Evolutionary conservation across 2,329 filamentous ascomycete genomes (phyloP).

Genomic region (Nemania serpens): DNA sequence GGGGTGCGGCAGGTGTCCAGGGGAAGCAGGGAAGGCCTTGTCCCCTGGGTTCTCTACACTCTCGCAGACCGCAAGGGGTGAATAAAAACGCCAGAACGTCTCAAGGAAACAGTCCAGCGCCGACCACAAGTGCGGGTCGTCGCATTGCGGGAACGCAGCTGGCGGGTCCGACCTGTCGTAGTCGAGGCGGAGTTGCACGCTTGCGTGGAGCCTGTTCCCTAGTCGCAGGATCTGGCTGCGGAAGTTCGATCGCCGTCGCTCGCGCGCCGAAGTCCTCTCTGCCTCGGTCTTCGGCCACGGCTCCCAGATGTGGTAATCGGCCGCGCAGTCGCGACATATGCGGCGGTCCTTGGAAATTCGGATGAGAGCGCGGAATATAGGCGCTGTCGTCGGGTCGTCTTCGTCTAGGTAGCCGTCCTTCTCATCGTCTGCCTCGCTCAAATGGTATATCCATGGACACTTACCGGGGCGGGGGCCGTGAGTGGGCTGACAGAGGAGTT

Average conservation of each 20-base stretch:
- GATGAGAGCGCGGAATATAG: conserved; percentile 7
- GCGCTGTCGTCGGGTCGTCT: not conserved
- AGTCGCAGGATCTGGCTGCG: conserved; percentile 8
- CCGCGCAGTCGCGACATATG: conserved; percentile 1
- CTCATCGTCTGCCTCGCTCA: conserved; percentile 14
- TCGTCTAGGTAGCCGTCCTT: conserved; percentile 10
- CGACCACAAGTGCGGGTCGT: conserved; percentile 14
- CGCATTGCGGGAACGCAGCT: not conserved
- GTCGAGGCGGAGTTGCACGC: conserved; percentile 16
- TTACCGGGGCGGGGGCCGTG: conserved; percentile 13
- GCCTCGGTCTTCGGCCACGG: conserved; percentile 15
- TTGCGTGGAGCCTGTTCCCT: conserved; percentile 1
- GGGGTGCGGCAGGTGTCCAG: not conserved
- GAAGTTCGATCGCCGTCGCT: conserved; percentile 2
- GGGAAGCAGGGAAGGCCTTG: not conserved
- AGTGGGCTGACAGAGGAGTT: conserved; percentile 19
- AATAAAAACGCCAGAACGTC: conserved; percentile 23
- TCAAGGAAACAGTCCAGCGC: conserved; percentile 9
- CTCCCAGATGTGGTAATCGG: conserved; percentile 16
- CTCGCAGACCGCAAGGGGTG: conserved; percentile 7
- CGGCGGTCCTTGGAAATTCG: not conserved
- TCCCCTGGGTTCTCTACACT: not conserved
- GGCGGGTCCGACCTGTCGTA: conserved; percentile 3
- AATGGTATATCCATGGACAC: conserved; percentile 22
- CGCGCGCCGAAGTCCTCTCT: conserved; percentile 3